These are phyloP conservation scores for Euphorbia celastroides DNA, from an alignment of 441 rosid genomes.

Conservation along the genomic window DNA sequence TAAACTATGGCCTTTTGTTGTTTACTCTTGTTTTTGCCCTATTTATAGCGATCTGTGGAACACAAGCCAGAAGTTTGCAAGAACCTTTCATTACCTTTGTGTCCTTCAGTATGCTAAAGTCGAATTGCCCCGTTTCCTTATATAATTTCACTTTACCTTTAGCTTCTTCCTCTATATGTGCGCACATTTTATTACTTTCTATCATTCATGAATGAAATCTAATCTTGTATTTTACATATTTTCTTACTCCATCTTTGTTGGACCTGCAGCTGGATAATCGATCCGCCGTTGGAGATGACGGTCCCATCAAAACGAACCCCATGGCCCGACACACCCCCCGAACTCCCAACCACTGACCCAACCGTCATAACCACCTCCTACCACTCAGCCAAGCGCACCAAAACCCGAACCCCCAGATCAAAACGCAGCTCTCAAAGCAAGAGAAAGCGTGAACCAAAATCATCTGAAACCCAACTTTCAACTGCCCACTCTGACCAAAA, in stretches of 20 bases:
- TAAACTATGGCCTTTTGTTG: background rate
- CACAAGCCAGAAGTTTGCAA: background rate
- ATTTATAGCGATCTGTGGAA: background rate
- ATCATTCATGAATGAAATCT: background rate
- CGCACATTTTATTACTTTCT: background rate
- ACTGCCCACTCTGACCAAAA: conserved; percentile 44
- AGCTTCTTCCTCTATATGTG: background rate
- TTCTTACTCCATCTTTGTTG: conserved; percentile 2
- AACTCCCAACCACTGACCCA: conserved; percentile 58
- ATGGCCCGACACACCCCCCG: no score
- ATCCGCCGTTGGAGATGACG: no score
- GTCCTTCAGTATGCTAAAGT: background rate
- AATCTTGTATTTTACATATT: background rate
- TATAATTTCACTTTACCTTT: background rate
- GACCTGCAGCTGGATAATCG: conserved; percentile 76
- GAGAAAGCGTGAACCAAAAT: no score
- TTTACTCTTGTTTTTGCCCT: background rate
- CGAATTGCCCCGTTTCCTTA: background rate
- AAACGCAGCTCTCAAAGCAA: conserved; percentile 49
- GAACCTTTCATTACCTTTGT: background rate
- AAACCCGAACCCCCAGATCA: conserved; percentile 48
- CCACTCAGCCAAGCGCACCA: conserved; percentile 42
- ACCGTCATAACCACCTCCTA: conserved; percentile 26
- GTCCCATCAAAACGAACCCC: no score
- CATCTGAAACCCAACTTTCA: conserved; percentile 34